Base-by-base conservation (phyloP, 768 basidiomycete species). In the Grammothele lineata region DNA sequence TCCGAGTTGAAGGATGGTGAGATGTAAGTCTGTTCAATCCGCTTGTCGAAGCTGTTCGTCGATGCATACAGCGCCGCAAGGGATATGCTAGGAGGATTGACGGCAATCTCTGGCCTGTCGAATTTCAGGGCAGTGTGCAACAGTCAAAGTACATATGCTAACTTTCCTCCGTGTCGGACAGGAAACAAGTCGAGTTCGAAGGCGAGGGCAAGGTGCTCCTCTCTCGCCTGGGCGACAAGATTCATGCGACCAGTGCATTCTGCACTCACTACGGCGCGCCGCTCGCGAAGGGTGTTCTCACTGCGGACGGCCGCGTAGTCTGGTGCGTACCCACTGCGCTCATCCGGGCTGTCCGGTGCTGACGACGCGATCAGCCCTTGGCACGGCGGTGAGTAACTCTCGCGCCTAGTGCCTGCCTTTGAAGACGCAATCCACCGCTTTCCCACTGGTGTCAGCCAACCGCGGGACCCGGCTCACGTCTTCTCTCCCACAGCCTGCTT, bases 181-280 rank as follows among this genome's bases (percentile, higher is more conserved):
- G 88, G 87, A 92, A 92, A 65, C 79, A 92, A 60, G 85, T 93
- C 30, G 70, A 73, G 5, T 92, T 93, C 59, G 85, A 78, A 34
- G 60, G 58, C n/a, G 75, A 83, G 15, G 85, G 81, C 40, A 88
- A 87, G 66, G 82, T 95, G 35, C 70, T 93, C 10, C 64, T 93
- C 10, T 85, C 85, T 43, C 81, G 83, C 41, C 65, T 93, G 15
- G 85, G 84, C 23, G 82, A 85, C 57, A 78, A 84, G 54, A 69
- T 91, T 1, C 74, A 86, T 55, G 87, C 90, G 5, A 92, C 86
- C 0, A 84, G 81, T 50, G 87, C 87, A 2, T 86, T 79, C 65
- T 95, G 92, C 66, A 93, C 91, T 2, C 92, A 95, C 64, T 94
- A 92, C 61, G 92, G 92, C 10, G 92, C 92, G 3, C 90, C 91